Conservation (phyloP, 75 land plant species). For the Selaginella tamariscina region DNA sequence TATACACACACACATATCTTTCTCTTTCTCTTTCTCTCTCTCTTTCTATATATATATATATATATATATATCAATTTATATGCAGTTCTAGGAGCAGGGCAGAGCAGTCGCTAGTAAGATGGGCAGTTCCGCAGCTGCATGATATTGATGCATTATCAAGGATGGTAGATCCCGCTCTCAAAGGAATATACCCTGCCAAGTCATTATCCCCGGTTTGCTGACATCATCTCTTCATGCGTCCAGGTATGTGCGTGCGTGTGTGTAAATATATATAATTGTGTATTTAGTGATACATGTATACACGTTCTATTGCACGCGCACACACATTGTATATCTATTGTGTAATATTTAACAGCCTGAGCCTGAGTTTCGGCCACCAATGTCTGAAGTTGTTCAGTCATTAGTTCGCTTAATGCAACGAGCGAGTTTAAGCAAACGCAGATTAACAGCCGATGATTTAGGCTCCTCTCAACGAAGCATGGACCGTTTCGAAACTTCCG, state of each 20-base stretch:
- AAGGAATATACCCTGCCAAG: constrained; percentile 43
- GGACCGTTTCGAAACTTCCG: not conserved
- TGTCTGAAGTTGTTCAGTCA: constrained; percentile 89
- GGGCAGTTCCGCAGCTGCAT: constrained; percentile 62
- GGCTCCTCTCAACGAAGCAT: constrained; percentile 14
- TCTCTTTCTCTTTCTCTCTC: too few relatives aligned
- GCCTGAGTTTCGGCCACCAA: constrained; percentile 87
- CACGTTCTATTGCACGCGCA: not conserved
- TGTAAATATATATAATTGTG: too few relatives aligned
- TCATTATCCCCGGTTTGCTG: constrained; percentile 54
- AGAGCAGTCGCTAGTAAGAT: constrained; percentile 38
- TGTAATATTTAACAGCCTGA: constrained; percentile 40
- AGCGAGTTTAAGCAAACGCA: constrained; percentile 36
- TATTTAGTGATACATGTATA: constrained; percentile 8
- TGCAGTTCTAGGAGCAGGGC: constrained; percentile 44
- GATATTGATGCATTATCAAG: constrained; percentile 52
- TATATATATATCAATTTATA: too few relatives aligned
- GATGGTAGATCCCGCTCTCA: constrained; percentile 63
- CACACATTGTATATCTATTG: not conserved
- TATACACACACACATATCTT: too few relatives aligned
- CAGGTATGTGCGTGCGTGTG: constrained; percentile 31
- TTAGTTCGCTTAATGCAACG: constrained; percentile 71
- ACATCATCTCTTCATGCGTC: constrained; percentile 49
- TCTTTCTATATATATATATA: too few relatives aligned
- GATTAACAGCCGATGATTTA: not conserved